Evolutionary conservation across 2,329 filamentous ascomycete genomes (phyloP).

Genomic region (Pseudopithomyces chartarum): DNA sequence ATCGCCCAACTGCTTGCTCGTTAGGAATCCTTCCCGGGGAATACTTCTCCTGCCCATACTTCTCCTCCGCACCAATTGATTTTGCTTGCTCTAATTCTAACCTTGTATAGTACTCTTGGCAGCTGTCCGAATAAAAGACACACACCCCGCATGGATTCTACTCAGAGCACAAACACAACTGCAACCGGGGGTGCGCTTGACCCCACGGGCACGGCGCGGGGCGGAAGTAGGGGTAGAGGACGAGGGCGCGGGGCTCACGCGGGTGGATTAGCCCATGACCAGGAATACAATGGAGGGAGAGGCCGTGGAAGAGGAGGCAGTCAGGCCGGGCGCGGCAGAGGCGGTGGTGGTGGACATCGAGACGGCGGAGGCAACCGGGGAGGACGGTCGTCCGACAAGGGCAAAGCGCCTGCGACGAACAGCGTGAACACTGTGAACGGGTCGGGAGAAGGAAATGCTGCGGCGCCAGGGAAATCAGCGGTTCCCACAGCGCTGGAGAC

Average conservation of each 20-base stretch:
- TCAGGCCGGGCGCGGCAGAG: slow-evolving; percentile 39
- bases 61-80: neutral
- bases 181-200: slow-evolving; percentile 21
- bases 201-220: slow-evolving; percentile 32
- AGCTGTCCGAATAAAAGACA: neutral
- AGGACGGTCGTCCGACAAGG: slow-evolving; percentile 31
- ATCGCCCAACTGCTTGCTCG: neutral
- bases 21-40: neutral
- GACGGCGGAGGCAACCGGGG: slow-evolving; percentile 38
- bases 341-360: slow-evolving; percentile 36
- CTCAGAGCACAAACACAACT: slow-evolving; percentile 19
- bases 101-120: neutral
- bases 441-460: slow-evolving; percentile 13
- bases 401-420: slow-evolving; percentile 26
- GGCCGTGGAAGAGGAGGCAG: slow-evolving; percentile 44
- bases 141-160: slow-evolving; percentile 43
- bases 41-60: neutral
- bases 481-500: slow-evolving; percentile 19
- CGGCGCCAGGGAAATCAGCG: neutral
- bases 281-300: slow-evolving; percentile 25
- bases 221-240: slow-evolving; percentile 37
- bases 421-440: too few relatives aligned
- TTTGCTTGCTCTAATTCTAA: neutral
- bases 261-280: slow-evolving; percentile 21
- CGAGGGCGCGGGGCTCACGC: slow-evolving; percentile 31